These are phyloP conservation scores for Sclerotinia trifoliorum DNA, from an alignment of 2,329 filamentous ascomycete species.

Conservation along the genomic window DNA sequence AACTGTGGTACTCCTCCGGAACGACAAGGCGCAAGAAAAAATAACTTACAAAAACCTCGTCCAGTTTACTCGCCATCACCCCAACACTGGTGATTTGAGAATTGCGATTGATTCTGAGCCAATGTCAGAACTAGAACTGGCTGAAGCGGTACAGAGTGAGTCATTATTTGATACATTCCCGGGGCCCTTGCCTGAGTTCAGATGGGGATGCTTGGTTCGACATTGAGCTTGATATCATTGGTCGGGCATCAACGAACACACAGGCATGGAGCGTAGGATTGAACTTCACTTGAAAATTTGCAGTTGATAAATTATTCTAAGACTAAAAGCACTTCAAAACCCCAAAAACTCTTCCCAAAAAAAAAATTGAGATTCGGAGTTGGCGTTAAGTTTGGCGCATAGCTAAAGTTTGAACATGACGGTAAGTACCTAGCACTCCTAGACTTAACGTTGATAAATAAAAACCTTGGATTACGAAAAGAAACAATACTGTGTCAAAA, in stretches of 20 bases:
- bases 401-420: neutral
- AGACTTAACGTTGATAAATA: neutral
- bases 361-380: neutral
- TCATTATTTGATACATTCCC: too few relatives aligned
- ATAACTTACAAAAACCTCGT: neutral
- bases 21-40: neutral
- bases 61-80: too few relatives aligned
- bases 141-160: too few relatives aligned
- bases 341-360: neutral
- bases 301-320: neutral
- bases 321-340: neutral
- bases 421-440: neutral
- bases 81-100: neutral
- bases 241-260: neutral
- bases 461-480: neutral
- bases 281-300: neutral
- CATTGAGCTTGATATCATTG: neutral
- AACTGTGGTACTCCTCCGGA: neutral
- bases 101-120: neutral
- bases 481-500: neutral
- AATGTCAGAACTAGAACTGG: neutral
- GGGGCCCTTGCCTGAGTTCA: neutral
- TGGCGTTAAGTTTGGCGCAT: neutral
- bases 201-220: constrained; percentile 3
- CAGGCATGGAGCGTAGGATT: neutral